These are phyloP conservation scores for Bipolaris gigantea DNA, from an alignment of 2,329 filamentous ascomycete genomes.

Conservation along the genomic window DNA sequence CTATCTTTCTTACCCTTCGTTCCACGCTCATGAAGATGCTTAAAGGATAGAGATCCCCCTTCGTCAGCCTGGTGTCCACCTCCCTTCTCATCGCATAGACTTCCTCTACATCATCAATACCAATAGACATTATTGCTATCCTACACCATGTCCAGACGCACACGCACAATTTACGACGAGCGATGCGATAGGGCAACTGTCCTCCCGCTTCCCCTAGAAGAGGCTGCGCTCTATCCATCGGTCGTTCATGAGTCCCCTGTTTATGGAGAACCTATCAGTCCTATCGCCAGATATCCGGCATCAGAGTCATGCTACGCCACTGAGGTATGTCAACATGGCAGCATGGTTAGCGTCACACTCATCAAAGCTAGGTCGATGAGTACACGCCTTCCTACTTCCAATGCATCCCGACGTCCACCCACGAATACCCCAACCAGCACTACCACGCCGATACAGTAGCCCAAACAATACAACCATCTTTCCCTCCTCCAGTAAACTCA, in stretches of 20 bases:
- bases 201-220: neutral
- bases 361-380: neutral
- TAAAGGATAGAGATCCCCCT: neutral
- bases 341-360: neutral
- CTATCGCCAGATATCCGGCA: neutral
- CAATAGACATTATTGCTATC: neutral
- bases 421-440: no score
- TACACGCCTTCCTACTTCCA: neutral
- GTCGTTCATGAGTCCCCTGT: neutral
- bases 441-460: no score
- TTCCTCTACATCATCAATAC: neutral
- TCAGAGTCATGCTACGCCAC: neutral
- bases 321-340: neutral
- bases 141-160: neutral
- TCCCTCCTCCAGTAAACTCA: neutral
- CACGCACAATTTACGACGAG: neutral
- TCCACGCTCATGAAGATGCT: neutral
- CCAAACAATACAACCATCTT: neutral
- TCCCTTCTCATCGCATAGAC: neutral
- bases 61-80: neutral
- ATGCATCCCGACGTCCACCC: neutral
- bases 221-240: neutral
- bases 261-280: neutral
- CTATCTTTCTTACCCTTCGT: neutral
- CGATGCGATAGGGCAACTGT: neutral